Base-by-base conservation (phyloP, 768 basidiomycete species). In the Panus rudis region DNA sequence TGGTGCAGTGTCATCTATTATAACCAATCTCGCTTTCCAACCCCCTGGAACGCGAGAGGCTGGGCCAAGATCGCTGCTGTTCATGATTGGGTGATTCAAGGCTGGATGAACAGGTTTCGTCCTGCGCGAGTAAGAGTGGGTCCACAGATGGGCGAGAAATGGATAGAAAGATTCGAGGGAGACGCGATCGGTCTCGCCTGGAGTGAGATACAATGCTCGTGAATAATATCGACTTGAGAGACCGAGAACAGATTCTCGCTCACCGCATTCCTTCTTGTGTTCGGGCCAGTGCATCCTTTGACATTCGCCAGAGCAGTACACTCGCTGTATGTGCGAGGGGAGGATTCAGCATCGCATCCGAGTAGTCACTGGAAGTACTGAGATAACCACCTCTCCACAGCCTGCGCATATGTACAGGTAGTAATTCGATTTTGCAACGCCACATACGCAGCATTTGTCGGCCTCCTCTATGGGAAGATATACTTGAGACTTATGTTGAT, bases 151-250 rank as follows among this genome's bases (percentile, higher is more conserved):
- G 2, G 48, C 48, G 23, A 49, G 43, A 21, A 41, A 41, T 13
- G 43, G 43, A 24, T 40, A 44, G 44, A 37, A 45, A 12, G 43
- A 41, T 16, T 45, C 43, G 13, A 49, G 32, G 4, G 40, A 23
- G 22, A 49, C 35, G 39, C 42, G 39, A 16, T 45, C 30, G 6
- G 43, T 49, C 40, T 45, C 28, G 12, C 43, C 48, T 49, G 24
- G 28, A 30, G 28, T 16, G 16, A 8, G 16, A 35, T 7, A n/a
- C n/a, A n/a, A n/a, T n/a, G n/a, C n/a, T n/a, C n/a, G n/a, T n/a
- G n/a, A n/a, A n/a, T n/a, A n/a, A n/a, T n/a, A n/a, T n/a, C n/a
- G n/a, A n/a, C n/a, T n/a, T n/a, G n/a, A n/a, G n/a, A n/a, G n/a
- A n/a, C n/a, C n/a, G n/a, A n/a, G n/a, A n/a, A n/a, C n/a, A n/a